A percentile compares a stretch with the other conserved stretches of the same genome.
Conservation (phyloP, 2,329 filamentous ascomycete genomes). For the Aspergillus costaricaensis region DNA sequence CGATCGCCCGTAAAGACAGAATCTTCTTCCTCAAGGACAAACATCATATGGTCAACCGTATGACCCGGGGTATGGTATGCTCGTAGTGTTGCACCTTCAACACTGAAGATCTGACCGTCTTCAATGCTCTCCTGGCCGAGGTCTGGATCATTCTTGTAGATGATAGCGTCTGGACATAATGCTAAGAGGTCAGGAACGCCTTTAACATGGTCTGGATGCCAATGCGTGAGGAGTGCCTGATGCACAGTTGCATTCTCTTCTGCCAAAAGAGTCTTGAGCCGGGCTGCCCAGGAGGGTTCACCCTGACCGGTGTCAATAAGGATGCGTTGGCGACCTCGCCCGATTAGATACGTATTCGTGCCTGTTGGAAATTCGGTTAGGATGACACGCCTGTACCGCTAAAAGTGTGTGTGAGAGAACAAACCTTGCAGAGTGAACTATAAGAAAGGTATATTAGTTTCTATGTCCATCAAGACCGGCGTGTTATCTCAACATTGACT, state of each 20-base stretch:
- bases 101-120: constrained; percentile 56
- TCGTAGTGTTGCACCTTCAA: constrained; percentile 61
- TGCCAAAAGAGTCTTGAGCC: constrained; percentile 64
- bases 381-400: not conserved
- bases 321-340: constrained; percentile 70
- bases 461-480: not conserved
- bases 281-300: constrained; percentile 68
- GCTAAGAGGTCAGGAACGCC: constrained; percentile 71
- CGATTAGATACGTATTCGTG: constrained; percentile 94
- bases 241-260: constrained; percentile 69
- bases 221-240: constrained; percentile 80
- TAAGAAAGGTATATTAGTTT: not conserved
- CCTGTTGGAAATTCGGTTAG: constrained; percentile 44
- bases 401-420: not conserved
- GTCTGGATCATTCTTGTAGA: constrained; percentile 68
- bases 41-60: constrained; percentile 77
- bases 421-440: constrained; percentile 62
- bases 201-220: constrained; percentile 83
- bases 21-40: constrained; percentile 74
- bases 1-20: constrained; percentile 86
- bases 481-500: not conserved
- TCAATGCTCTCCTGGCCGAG: constrained; percentile 55
- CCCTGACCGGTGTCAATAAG: constrained; percentile 92
- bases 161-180: constrained; percentile 61
- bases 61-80: constrained; percentile 74